phyloP scores from a whole-genome alignment of 805 yeast species.

The Grigorovia yakushimaensis region DNA sequence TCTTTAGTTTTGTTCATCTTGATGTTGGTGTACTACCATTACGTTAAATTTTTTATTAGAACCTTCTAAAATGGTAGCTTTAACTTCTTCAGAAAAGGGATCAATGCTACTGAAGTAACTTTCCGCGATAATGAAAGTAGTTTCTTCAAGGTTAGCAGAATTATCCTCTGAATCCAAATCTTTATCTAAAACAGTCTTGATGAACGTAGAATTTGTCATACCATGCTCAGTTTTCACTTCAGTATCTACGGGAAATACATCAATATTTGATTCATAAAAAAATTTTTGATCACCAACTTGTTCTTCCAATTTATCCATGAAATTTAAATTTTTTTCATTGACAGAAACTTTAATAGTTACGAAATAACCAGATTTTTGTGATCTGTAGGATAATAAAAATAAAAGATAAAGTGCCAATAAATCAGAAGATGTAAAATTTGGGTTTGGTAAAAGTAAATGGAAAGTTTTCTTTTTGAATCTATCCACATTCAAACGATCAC shows the following conservation, averaged over 20 bases:
- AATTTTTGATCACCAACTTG: constrained; percentile 13
- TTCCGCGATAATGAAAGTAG: constrained; percentile 22
- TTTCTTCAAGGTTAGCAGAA: constrained; percentile 16
- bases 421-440: constrained; percentile 22
- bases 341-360: constrained; percentile 13
- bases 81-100: constrained; percentile 19
- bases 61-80: constrained; percentile 14
- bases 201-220: constrained; percentile 6
- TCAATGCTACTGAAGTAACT: constrained; percentile 8
- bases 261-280: constrained; percentile 11
- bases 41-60: constrained; percentile 19
- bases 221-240: constrained; percentile 6
- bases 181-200: constrained; percentile 13
- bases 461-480: constrained; percentile 16
- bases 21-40: constrained; percentile 15
- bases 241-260: constrained; percentile 8
- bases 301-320: constrained; percentile 10
- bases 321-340: constrained; percentile 12
- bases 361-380: constrained; percentile 8
- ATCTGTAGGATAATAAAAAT: constrained; percentile 15
- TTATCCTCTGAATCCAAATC: constrained; percentile 7
- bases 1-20: not conserved
- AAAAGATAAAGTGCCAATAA: constrained; percentile 19
- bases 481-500: constrained; percentile 15
- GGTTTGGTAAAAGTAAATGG: constrained; percentile 17